Evolutionary conservation across 2,329 filamentous ascomycete species (phyloP), one percentile per base, ranked within the genome.

Genomic region (Cyanodermella asteris): DNA sequence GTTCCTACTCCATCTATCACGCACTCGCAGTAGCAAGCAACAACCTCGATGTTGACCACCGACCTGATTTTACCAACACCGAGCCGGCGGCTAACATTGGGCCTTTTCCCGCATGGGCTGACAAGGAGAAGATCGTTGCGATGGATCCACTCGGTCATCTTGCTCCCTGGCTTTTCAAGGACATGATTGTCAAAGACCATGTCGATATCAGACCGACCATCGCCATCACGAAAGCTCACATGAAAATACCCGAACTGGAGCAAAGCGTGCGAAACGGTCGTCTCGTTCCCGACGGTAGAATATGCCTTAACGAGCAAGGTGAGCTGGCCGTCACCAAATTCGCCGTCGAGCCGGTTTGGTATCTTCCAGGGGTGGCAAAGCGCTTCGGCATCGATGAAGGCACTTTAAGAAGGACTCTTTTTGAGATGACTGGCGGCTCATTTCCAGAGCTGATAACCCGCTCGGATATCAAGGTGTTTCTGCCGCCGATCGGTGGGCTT

Each of bases 391-490:
- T 91, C 38, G 81, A 93, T 33, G 87, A 97, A 53, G 78, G 72
- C 7, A 73, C 72, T 9, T 60, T 97, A 12, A 72, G 87, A 34
- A 66, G 84, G 32, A 75, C 78, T 1, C 56, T 97, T 13, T 94
- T 94, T 43, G 87, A 94, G 44, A 76, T 93, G 40, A 94, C 82
- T 2, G 87, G 87, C 28, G 87, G 87, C 28, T 91, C 78, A 36
- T 97, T 91, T 49, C 87, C 87, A 3, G 87, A 97, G 57, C 61
- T 94, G 32, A 93, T 97, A 44, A 97, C 87, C 10, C 69, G 87
- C 28, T 70, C 71, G 22, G 87, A 94, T 43, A 82, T 94, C 51
- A 94, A 97, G 51, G 56, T 91, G 22, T 97, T 94, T 53, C 54
- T 94, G 22, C 87, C 87, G 16, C 87, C 87, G 4, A 94, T 97